Evolutionary conservation across 768 basidiomycete genomes (phyloP), one percentile per base, ranked within the genome.

Genomic region (Kwoniella sp.): DNA sequence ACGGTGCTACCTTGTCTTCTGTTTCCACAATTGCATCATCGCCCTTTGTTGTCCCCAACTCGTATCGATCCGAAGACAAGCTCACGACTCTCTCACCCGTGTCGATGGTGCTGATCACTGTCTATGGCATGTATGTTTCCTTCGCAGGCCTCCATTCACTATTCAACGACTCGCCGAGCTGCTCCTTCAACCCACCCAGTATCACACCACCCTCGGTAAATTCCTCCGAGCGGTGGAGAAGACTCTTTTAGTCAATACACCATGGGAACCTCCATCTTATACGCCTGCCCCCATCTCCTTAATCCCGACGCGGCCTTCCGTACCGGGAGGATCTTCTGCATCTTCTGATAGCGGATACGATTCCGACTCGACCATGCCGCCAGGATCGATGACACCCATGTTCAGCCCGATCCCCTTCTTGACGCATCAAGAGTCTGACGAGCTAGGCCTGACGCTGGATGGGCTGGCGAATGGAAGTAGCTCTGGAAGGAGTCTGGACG

Each of bases 321-420:
- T 48, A 29, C 29, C 58, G 0, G 23, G 26, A 37, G n/a, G 25
- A 11, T 59, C 73, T 2, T 54, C 61, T 17, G 62, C 65, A 13
- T 67, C 72, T 15, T 64, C 61, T 7, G 57, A 57, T 23, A 48
- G 41, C 28, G 63, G 48, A 12, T 64, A 61, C 30, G 63, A 67
- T n/a, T 63, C 48, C 13, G 69, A 72, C 26, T 69, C 68, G 2
- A 70, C 71, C 0, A 71, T 74, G 65, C 74, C 76, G 0, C 69
- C 66, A 13, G 71, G 73, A 9, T 60, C 65, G 2, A 66, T 66
- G 4, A 76, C 74, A n/a, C 81, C 81, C 28, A 75, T 81, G 76
- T 82, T 81, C 66, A 73, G 70, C 12, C 79, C 79, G 12, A 81
- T 82, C n/a, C 78, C 81, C 0, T 82, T 82, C 74, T 58, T 82